A percentile compares a stretch with the other conserved stretches of the same genome.
These are phyloP conservation scores for Ampelocalamus luodianensis DNA, from an alignment of 176 grass and related monocot genomes.

Conservation along the genomic window DNA sequence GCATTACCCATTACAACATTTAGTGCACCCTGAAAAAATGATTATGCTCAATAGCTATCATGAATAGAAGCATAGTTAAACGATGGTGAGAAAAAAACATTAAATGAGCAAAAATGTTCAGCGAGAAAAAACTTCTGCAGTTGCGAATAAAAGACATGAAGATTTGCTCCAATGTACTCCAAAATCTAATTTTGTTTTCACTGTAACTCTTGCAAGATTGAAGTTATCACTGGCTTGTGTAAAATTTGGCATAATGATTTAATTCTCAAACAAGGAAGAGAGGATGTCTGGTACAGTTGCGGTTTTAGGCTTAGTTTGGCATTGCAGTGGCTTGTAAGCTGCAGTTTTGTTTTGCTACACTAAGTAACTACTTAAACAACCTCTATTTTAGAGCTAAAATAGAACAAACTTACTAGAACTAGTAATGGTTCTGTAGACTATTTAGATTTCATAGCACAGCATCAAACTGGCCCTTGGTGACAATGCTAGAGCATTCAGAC, in stretches of 20 bases:
- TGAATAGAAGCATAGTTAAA: conserved; percentile 19
- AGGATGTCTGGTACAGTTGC: background rate
- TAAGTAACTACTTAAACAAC: background rate
- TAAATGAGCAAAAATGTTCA: conserved; percentile 1
- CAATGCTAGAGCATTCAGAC: conserved; percentile 4
- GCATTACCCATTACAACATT: conserved; percentile 97
- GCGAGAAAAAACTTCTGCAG: conserved; percentile 13
- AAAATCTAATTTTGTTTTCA: background rate
- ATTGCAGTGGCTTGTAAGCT: background rate
- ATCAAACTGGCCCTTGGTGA: background rate
- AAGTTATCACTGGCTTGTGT: background rate
- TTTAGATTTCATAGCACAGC: background rate
- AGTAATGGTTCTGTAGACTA: background rate
- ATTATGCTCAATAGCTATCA: conserved; percentile 37
- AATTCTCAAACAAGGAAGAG: background rate
- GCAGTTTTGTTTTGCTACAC: background rate
- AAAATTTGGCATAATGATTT: background rate
- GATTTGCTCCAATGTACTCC: background rate
- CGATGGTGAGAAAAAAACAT: background rate
- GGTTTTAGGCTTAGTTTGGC: background rate
- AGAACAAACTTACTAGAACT: background rate
- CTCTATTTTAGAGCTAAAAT: background rate
- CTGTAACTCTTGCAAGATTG: background rate
- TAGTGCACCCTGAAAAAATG: conserved; percentile 72
- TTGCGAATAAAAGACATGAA: conserved; percentile 7